phyloP scores from a whole-genome alignment of 768 basidiomycete species.

The Tylopilus felleus region DNA sequence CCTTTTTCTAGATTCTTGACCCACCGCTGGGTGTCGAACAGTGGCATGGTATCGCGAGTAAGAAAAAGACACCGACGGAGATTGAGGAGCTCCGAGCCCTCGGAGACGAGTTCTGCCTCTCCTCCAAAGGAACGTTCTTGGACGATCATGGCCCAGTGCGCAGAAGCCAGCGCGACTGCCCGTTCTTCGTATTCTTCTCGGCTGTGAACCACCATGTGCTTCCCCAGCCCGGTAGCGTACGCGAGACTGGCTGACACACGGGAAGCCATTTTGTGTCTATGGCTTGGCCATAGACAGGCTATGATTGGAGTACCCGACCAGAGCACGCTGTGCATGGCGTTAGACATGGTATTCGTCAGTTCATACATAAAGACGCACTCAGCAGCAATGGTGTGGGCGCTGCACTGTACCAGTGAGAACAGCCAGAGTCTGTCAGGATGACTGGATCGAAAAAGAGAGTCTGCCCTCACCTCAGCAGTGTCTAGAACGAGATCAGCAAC shows the following conservation, averaged over 20 bases:
- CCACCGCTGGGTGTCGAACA: slow-evolving; percentile 51
- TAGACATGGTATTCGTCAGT: not conserved
- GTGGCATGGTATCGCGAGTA: slow-evolving; percentile 38
- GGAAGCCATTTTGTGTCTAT: slow-evolving; percentile 48
- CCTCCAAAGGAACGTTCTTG: not conserved
- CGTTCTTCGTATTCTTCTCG: slow-evolving; percentile 45
- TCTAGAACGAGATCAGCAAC: slow-evolving; percentile 52
- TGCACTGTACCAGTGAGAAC: slow-evolving; percentile 35
- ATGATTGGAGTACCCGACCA: slow-evolving; percentile 52
- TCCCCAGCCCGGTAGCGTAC: slow-evolving; percentile 45
- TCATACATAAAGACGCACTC: slow-evolving; percentile 34
- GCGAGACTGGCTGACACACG: slow-evolving; percentile 49
- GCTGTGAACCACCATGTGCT: slow-evolving; percentile 43
- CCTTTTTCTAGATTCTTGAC: slow-evolving; percentile 47
- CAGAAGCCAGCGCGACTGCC: slow-evolving; percentile 39
- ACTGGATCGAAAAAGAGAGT: not conserved
- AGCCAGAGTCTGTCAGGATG: not conserved
- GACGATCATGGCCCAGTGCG: slow-evolving; percentile 20
- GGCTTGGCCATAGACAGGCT: slow-evolving; percentile 42
- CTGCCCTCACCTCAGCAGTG: slow-evolving; percentile 42
- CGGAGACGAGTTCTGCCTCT: not conserved
- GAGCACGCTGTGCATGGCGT: slow-evolving; percentile 36
- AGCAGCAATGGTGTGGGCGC: slow-evolving; percentile 49
- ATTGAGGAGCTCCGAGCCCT: slow-evolving; percentile 35
- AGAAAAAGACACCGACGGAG: slow-evolving; percentile 42